phyloP scores from a whole-genome alignment of 1,284 basidiomycete genomes.

The Microbotryum lychnidis-dioicae region DNA sequence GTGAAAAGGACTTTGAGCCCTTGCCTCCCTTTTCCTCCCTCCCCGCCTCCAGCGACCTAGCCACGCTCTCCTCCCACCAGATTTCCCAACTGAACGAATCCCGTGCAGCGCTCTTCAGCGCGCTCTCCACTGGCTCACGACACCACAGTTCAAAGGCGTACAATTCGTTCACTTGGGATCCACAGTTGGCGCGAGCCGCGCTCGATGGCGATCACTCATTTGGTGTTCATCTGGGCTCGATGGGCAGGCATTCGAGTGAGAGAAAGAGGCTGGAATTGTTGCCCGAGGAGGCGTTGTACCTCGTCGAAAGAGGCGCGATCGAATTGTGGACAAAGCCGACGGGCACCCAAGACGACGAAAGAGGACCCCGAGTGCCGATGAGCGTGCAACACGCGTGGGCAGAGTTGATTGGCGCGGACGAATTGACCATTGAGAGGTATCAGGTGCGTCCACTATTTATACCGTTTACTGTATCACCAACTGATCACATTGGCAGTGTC shows the following conservation, averaged over 20 bases:
- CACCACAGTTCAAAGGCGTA: slow-evolving; percentile 29
- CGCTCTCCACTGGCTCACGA: slow-evolving; percentile 29
- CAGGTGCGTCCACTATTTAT: slow-evolving; percentile 53
- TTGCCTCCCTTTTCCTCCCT: slow-evolving; percentile 30
- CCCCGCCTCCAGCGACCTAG: slow-evolving; percentile 16
- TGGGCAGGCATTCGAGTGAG: slow-evolving; percentile 53
- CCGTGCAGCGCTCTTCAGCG: slow-evolving; percentile 32
- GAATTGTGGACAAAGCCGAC: slow-evolving; percentile 62
- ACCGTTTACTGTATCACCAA: neutral
- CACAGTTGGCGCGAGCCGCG: slow-evolving; percentile 18
- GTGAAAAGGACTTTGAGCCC: slow-evolving; percentile 95
- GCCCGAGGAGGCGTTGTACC: slow-evolving; percentile 88
- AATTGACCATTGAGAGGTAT: slow-evolving; percentile 71
- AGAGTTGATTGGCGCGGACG: slow-evolving; percentile 70
- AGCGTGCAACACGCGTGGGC: slow-evolving; percentile 81
- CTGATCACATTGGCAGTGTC: neutral
- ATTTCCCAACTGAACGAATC: slow-evolving; percentile 27
- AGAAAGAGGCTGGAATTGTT: slow-evolving; percentile 69
- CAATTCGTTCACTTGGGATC: slow-evolving; percentile 34
- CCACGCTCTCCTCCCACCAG: slow-evolving; percentile 29
- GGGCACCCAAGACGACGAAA: slow-evolving; percentile 13
- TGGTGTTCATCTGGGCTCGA: slow-evolving; percentile 65
- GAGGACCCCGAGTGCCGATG: slow-evolving; percentile 51
- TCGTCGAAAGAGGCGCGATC: slow-evolving; percentile 77
- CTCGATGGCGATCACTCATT: slow-evolving; percentile 47